Conservation (phyloP, 805 yeast genomes). For the Metschnikowia cubensis region DNA sequence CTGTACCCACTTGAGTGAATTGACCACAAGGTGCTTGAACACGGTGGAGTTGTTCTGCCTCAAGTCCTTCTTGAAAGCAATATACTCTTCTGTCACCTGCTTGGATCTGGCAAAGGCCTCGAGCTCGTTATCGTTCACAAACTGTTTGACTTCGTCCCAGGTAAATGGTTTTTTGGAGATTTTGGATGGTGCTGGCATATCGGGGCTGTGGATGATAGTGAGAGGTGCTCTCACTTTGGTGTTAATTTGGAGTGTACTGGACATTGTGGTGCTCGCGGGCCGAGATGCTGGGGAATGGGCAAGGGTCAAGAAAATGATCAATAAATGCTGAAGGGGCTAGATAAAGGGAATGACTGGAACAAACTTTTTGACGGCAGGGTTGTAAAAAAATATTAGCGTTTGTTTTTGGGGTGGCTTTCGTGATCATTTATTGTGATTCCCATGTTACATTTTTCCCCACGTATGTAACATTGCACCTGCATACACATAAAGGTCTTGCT, state of each 20-base stretch:
- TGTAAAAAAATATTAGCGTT: no score
- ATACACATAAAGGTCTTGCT: not conserved
- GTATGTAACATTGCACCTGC: not conserved
- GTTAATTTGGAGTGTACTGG: constrained; percentile 7
- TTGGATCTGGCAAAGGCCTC: constrained; percentile 48
- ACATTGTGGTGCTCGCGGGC: constrained; percentile 7
- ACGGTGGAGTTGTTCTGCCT: constrained; percentile 34
- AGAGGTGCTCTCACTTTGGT: constrained; percentile 9
- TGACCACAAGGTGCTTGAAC: constrained; percentile 45
- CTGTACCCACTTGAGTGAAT: constrained; percentile 50
- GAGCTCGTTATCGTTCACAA: constrained; percentile 41
- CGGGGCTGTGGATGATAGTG: constrained; percentile 23
- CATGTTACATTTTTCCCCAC: constrained; percentile 2
- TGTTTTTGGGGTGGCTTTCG: not conserved
- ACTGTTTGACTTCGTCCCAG: constrained; percentile 42
- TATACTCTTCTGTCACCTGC: constrained; percentile 41
- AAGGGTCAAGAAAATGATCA: no score
- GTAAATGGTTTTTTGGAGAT: constrained; percentile 36
- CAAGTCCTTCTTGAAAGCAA: constrained; percentile 42
- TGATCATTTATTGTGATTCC: not conserved
- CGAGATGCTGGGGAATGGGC: not conserved
- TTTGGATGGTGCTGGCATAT: constrained; percentile 39
- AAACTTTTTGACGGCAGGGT: not conserved
- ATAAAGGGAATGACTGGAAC: not conserved
- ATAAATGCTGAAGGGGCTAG: not conserved